A percentile compares a stretch with the other conserved stretches of the same genome.
Evolutionary conservation across 2,329 filamentous ascomycete species (phyloP).

Genomic region (Stemphylium beticola): DNA sequence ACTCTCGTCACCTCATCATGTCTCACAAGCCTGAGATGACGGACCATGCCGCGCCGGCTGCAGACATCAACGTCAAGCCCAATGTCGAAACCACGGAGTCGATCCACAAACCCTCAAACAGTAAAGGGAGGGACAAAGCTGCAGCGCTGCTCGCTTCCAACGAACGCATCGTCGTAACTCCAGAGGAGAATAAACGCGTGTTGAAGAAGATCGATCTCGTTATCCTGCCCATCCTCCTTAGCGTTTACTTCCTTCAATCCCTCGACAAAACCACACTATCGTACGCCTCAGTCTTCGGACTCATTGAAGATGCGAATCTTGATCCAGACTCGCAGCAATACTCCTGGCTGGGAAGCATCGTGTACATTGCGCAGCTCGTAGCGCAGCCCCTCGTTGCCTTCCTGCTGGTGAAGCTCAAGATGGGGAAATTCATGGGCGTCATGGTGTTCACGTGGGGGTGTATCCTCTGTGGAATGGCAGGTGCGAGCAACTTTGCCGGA

Average conservation of each 20-base stretch:
- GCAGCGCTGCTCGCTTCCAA: slow-evolving; percentile 57
- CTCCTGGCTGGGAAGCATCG: slow-evolving; percentile 59
- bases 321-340: slow-evolving; percentile 59
- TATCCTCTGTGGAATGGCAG: slow-evolving; percentile 67
- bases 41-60: not conserved
- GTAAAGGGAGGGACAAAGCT: slow-evolving; percentile 54
- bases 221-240: slow-evolving; percentile 62
- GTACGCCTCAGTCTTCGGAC: slow-evolving; percentile 69
- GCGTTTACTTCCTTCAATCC: slow-evolving; percentile 68
- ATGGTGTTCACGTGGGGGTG: slow-evolving; percentile 62
- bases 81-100: slow-evolving; percentile 35
- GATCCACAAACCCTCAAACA: slow-evolving; percentile 30
- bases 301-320: slow-evolving; percentile 64
- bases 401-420: slow-evolving; percentile 65
- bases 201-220: slow-evolving; percentile 59
- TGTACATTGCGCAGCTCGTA: slow-evolving; percentile 62
- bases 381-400: slow-evolving; percentile 61
- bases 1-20: slow-evolving; percentile 14
- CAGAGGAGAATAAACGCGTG: slow-evolving; percentile 60
- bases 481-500: slow-evolving; percentile 64
- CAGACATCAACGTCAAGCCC: slow-evolving; percentile 27
- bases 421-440: slow-evolving; percentile 64
- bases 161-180: slow-evolving; percentile 56
- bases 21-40: slow-evolving; percentile 18
- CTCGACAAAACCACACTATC: slow-evolving; percentile 67